These are phyloP conservation scores for Apophysomyces sp. DNA, from an alignment of 371 early-diverging fungal genomes.

Conservation along the genomic window DNA sequence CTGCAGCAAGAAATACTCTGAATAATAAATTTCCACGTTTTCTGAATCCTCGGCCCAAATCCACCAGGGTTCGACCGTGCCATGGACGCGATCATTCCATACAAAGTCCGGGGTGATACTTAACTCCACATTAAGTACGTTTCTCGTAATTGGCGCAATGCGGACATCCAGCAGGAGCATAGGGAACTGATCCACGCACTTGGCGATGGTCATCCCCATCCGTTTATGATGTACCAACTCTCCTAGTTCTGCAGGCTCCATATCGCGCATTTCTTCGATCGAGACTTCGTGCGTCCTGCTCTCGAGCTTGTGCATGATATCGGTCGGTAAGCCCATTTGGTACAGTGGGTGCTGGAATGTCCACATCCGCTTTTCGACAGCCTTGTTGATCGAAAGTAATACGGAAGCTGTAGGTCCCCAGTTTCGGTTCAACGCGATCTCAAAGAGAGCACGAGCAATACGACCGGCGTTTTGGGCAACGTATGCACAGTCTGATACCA, in stretches of 20 bases:
- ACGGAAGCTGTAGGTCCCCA: constrained; percentile 88
- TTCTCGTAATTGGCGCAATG: constrained; percentile 91
- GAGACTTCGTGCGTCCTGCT: constrained; percentile 49
- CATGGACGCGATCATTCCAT: constrained; percentile 92
- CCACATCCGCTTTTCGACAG: constrained; percentile 94
- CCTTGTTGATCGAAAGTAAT: constrained; percentile 83
- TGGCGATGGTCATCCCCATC: constrained; percentile 74
- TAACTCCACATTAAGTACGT: constrained; percentile 81
- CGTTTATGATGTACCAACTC: constrained; percentile 78
- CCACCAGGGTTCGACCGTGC: constrained; percentile 89
- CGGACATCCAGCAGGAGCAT: constrained; percentile 72
- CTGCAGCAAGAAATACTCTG: constrained; percentile 52
- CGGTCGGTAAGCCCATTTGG: constrained; percentile 81
- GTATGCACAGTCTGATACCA: constrained; percentile 91
- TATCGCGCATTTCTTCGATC: constrained; percentile 82
- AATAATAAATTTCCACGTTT: constrained; percentile 57
- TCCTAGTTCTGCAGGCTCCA: constrained; percentile 85
- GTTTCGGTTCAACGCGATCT: constrained; percentile 86
- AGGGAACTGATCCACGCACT: constrained; percentile 86
- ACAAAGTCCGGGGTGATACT: constrained; percentile 83
- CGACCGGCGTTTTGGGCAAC: constrained; percentile 93
- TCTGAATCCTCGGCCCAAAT: constrained; percentile 90
- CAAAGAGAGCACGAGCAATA: constrained; percentile 94
- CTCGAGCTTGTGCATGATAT: constrained; percentile 79
- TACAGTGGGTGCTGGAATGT: constrained; percentile 89